Base-by-base conservation (phyloP, 306 rosid genomes). In the Cucurbita ficifolia region DNA sequence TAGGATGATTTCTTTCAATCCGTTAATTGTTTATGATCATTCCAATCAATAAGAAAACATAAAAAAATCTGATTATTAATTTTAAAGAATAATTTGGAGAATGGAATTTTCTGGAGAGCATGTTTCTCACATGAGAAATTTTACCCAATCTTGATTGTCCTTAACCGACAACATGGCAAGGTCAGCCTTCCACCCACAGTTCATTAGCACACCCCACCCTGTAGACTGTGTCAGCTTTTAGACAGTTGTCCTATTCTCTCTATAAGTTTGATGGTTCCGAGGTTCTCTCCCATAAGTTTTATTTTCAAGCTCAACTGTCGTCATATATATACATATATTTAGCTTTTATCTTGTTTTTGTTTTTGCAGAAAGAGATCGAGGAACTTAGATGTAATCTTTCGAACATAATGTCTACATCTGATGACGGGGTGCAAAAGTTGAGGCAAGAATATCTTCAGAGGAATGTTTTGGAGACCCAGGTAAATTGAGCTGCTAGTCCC, bases 291-390 rank as follows among this genome's bases (percentile, higher is more conserved):
- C 0, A 38, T 82, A 38, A 62, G 33, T 10, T 48, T 55, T 14
- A 67, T 59, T 64, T 77, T 22, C 21, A 56, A 62, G 63, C 75
- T 56, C 49, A 55, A 74, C 7, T 52, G 33, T 39, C 29, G 12
- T 22, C 54, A 50, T 3, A 42, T 13, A 59, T 39, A 7, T 58
- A 35, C 22, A 70, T 59, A 24, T 22, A 70, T 42, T 49, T 80
- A 68, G 9, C 43, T 52, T 68, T 42, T 39, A n/a, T 24, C 17
- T 50, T 51, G 61, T 70, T 16, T 18, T 21, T 72, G 24, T 57
- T 51, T n/a, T n/a, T n/a, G n/a, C 76, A 95, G 99, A 91, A 80
- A 85, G 97, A 91, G 86, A 95, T 95, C 70, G 97, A 91, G 64
- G 84, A 83, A 8, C 87, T 89, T 75, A 84, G 82, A 76, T 75